phyloP scores from a whole-genome alignment of 2,329 filamentous ascomycete species.

The Diaporthe citriasiana region DNA sequence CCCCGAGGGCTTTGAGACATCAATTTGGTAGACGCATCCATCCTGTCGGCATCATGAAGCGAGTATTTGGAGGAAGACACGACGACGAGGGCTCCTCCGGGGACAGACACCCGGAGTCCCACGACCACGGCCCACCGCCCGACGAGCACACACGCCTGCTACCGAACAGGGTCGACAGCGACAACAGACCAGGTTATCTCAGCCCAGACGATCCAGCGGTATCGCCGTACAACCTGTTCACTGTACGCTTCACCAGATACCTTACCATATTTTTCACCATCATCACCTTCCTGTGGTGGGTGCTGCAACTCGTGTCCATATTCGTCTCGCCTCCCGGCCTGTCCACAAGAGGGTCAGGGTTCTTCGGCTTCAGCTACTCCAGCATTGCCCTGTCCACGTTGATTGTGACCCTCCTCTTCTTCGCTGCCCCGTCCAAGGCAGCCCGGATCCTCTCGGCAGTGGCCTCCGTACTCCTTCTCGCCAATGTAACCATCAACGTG shows the following conservation, averaged over 20 bases:
- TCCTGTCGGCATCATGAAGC: conserved; percentile 36
- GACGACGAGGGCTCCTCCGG: conserved; percentile 48
- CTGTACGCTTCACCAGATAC: conserved; percentile 83
- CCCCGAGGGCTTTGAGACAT: conserved; percentile 1
- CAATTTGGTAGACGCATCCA: neutral
- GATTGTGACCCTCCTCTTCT: conserved; percentile 85
- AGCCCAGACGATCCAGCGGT: conserved; percentile 87
- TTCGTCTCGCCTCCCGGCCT: conserved; percentile 93
- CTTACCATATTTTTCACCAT: conserved; percentile 82
- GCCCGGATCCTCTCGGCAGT: conserved; percentile 81
- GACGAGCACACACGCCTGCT: conserved; percentile 76
- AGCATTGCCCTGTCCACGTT: conserved; percentile 84
- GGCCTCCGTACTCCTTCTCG: conserved; percentile 75
- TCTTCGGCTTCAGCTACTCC: conserved; percentile 88
- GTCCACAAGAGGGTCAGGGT: conserved; percentile 89
- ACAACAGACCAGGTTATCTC: conserved; percentile 64
- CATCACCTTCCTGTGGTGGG: conserved; percentile 92
- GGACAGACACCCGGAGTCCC: conserved; percentile 44
- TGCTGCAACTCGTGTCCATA: conserved; percentile 85
- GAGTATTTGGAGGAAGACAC: conserved; percentile 40
- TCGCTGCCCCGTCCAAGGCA: conserved; percentile 83
- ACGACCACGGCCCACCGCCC: conserved; percentile 48
- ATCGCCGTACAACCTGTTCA: conserved; percentile 96
- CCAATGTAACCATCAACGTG: conserved; percentile 85
- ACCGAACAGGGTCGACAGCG: conserved; percentile 73